A percentile compares a stretch with the other conserved stretches of the same genome.
Conservation (phyloP, 495 filamentous ascomycete genomes). For the Aspergillus leporis region DNA sequence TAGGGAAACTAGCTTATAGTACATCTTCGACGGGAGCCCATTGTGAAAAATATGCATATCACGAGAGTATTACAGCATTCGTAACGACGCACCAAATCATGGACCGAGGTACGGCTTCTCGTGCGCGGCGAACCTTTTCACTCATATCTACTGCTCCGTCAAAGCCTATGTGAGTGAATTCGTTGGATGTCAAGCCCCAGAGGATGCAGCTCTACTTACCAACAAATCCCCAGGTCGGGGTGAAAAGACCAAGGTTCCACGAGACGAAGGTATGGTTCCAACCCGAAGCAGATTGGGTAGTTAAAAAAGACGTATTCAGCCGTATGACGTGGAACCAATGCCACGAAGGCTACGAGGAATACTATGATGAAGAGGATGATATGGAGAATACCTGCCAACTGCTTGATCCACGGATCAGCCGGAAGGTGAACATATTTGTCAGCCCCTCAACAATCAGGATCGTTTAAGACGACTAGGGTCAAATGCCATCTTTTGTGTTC, state of each 20-base stretch:
- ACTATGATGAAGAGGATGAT: slow-evolving; percentile 35
- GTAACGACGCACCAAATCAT: slow-evolving; percentile 33
- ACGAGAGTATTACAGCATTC: slow-evolving; percentile 39
- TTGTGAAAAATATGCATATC: slow-evolving; percentile 40
- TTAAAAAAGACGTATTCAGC: slow-evolving; percentile 20
- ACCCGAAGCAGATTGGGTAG: slow-evolving; percentile 31
- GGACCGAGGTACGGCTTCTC: slow-evolving; percentile 35
- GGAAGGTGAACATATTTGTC: slow-evolving; percentile 26
- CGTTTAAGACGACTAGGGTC: slow-evolving; percentile 19
- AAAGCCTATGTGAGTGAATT: slow-evolving; percentile 12
- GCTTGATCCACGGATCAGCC: slow-evolving; percentile 36
- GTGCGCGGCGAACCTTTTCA: slow-evolving; percentile 42
- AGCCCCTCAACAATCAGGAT: slow-evolving; percentile 19
- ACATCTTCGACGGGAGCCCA: slow-evolving; percentile 34
- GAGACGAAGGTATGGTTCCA: slow-evolving; percentile 31
- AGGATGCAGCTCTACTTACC: slow-evolving; percentile 11
- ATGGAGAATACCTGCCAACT: slow-evolving; percentile 35
- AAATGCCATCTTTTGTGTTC: slow-evolving; percentile 22
- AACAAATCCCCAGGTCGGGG: slow-evolving; percentile 30
- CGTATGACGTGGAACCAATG: slow-evolving; percentile 15
- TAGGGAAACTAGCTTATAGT: slow-evolving; percentile 36
- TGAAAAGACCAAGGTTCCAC: slow-evolving; percentile 39
- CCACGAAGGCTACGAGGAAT: slow-evolving; percentile 25
- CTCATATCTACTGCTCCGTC: slow-evolving; percentile 36
- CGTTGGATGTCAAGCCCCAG: neutral